These are phyloP conservation scores for Elsinoe arachidis DNA, from an alignment of 2,329 filamentous ascomycete species.

Conservation along the genomic window DNA sequence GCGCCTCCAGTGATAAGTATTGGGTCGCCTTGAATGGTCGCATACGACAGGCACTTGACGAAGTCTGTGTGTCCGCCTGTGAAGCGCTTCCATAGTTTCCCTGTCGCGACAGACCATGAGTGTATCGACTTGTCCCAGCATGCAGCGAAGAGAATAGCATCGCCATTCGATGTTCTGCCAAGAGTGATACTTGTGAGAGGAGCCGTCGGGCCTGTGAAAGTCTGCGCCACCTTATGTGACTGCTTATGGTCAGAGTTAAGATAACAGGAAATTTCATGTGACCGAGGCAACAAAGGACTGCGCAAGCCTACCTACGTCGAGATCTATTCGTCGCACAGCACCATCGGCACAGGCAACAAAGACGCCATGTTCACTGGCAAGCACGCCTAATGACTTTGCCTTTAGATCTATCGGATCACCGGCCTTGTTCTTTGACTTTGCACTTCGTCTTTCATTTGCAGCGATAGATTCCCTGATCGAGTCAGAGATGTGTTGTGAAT, in stretches of 20 bases:
- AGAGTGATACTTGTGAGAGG: slow-evolving; percentile 72
- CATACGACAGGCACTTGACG: slow-evolving; percentile 68
- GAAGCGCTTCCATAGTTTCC: slow-evolving; percentile 49
- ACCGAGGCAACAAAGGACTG: not conserved
- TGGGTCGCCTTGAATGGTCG: slow-evolving; percentile 52
- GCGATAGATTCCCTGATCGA: slow-evolving; percentile 39
- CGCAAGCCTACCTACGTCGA: slow-evolving; percentile 58
- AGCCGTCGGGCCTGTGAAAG: slow-evolving; percentile 65
- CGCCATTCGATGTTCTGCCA: slow-evolving; percentile 34
- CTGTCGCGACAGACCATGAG: slow-evolving; percentile 64
- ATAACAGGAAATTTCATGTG: not conserved
- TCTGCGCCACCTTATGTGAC: slow-evolving; percentile 36
- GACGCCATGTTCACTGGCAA: slow-evolving; percentile 49
- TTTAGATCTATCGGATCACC: slow-evolving; percentile 72
- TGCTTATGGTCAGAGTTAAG: slow-evolving; percentile 20
- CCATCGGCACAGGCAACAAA: slow-evolving; percentile 86
- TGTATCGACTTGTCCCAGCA: slow-evolving; percentile 93
- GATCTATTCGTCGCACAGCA: slow-evolving; percentile 60
- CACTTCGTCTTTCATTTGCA: slow-evolving; percentile 54
- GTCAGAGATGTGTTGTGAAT: slow-evolving; percentile 9
- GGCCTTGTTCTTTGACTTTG: slow-evolving; percentile 70
- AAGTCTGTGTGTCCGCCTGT: slow-evolving; percentile 71
- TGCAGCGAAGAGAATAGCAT: slow-evolving; percentile 64
- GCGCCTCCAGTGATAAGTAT: slow-evolving; percentile 40
- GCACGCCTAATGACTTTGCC: slow-evolving; percentile 75